Evolutionary conservation across 192 early-diverging fungal genomes (phyloP).

Genomic region (Neocallimastix lanati): DNA sequence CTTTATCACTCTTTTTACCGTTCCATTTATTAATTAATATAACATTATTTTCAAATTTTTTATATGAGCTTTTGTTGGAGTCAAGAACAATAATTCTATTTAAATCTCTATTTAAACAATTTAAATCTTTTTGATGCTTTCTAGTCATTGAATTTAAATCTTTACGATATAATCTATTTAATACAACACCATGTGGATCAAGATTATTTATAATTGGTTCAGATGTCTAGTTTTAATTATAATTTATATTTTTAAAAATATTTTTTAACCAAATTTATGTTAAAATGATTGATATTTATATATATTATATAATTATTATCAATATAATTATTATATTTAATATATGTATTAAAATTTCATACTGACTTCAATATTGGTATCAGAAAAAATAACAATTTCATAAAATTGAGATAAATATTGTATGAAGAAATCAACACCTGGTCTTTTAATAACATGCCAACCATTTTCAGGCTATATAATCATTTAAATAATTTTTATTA

Average conservation of each 20-base stretch:
- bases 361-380: conserved; percentile 59
- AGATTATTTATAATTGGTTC: conserved; percentile 68
- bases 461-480: conserved; percentile 80
- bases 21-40: conserved; percentile 69
- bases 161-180: conserved; percentile 81
- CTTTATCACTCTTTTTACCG: conserved; percentile 65
- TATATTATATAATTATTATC: too few relatives aligned
- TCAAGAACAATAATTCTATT: conserved; percentile 87
- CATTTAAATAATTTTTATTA: too few relatives aligned
- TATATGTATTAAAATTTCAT: not conserved
- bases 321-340: too few relatives aligned
- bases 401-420: conserved; percentile 75
- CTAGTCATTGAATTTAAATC: conserved; percentile 71
- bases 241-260: too few relatives aligned
- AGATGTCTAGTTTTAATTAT: conserved; percentile 35
- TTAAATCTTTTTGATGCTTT: conserved; percentile 63
- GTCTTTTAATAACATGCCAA: conserved; percentile 90
- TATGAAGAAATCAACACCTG: conserved; percentile 89
- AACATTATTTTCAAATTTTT: conserved; percentile 81
- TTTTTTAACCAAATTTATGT: too few relatives aligned
- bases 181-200: conserved; percentile 71
- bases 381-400: conserved; percentile 96
- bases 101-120: conserved; percentile 83
- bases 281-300: too few relatives aligned
- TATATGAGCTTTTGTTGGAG: conserved; percentile 58